Base-by-base conservation (phyloP, 805 yeast species). In the Wickerhamiella kurtzmanii region DNA sequence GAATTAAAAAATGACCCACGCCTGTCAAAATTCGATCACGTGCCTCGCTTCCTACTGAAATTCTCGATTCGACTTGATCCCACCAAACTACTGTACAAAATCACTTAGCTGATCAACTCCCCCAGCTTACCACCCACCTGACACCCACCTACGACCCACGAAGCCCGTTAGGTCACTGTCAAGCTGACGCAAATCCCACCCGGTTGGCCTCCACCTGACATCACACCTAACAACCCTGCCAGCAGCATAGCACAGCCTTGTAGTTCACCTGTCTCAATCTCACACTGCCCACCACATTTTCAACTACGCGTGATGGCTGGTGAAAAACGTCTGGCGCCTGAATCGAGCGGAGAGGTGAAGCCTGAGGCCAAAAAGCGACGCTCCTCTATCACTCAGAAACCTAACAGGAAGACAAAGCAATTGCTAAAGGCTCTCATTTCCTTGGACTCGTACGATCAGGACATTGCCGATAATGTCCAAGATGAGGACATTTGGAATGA, bases 391-490 rank as follows among this genome's bases (percentile, higher is more conserved):
- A 36, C 17, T 17, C 22, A 37, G 6, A 46, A 44, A 50, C 19
- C 38, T 5, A 36, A 18, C 38, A 16, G 37, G 2, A 46, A 44
- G 50, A 50, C 54, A 17, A 48, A 47, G 47, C 52, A 43, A 43
- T 45, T 50, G 37, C 48, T 51, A 37, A 51, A 47, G 36, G 46
- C 53, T 3, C 43, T 55, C 22, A 54, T 54, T n/a, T 44, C 55
- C 5, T 49, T 55, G 17, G 59, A 55, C 32, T 48, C 56, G 11
- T 54, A 56, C 45, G 59, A 56, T 38, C 46, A 48, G 39, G 58
- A 52, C 35, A 16, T 48, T 3, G 49, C 50, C 20, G 58, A 53
- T 18, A 47, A 54, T 25, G 50, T 49, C 15, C 56, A 54, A 43
- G 47, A 45, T 11, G 60, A 57, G 35, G 55, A 44, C 20, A 19